Evolutionary conservation across 2,329 filamentous ascomycete genomes (phyloP).

Genomic region (Cytospora piceicola): DNA sequence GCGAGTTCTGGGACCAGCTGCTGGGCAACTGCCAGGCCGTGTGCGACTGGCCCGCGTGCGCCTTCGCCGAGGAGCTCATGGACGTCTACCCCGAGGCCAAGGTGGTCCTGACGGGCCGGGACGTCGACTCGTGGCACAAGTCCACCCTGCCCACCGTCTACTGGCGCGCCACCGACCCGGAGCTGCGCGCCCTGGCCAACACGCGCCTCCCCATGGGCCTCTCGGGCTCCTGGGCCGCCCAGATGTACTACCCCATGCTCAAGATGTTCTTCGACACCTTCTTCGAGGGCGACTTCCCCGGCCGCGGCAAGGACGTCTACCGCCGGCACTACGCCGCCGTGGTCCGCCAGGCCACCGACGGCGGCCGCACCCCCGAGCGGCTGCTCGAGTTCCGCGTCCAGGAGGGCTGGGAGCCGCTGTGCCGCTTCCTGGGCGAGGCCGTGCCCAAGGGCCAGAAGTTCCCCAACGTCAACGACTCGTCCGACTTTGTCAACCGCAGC

Average conservation of each 20-base stretch:
- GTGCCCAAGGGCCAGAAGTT: conserved; percentile 32
- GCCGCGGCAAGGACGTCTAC: conserved; percentile 67
- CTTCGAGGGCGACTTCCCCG: conserved; percentile 69
- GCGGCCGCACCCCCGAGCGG: conserved; percentile 41
- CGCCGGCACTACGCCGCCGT: conserved; percentile 35
- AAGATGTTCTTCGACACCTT: conserved; percentile 71
- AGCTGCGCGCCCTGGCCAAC: conserved; percentile 43
- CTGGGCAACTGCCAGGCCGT: conserved; percentile 69
- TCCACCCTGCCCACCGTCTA: conserved; percentile 70
- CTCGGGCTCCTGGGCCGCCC: conserved; percentile 65
- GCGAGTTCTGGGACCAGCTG: conserved; percentile 71
- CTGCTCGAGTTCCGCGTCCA: conserved; percentile 32
- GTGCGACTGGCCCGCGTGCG: conserved; percentile 70
- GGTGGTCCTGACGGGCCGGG: conserved; percentile 68
- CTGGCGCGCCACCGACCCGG: conserved; percentile 68
- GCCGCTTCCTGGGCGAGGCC: conserved; percentile 30
- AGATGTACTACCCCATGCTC: conserved; percentile 72
- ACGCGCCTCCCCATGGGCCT: conserved; percentile 47
- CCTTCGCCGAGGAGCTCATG: conserved; percentile 71
- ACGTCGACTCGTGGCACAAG: conserved; percentile 65
- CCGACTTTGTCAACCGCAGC: conserved; percentile 33
- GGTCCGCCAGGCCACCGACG: conserved; percentile 42
- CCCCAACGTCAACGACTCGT: conserved; percentile 32
- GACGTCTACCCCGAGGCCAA: conserved; percentile 74
- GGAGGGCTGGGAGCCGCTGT: conserved; percentile 32